These are phyloP conservation scores for Saxophila tyrrhenica DNA, from an alignment of 495 filamentous ascomycete genomes.

Conservation along the genomic window DNA sequence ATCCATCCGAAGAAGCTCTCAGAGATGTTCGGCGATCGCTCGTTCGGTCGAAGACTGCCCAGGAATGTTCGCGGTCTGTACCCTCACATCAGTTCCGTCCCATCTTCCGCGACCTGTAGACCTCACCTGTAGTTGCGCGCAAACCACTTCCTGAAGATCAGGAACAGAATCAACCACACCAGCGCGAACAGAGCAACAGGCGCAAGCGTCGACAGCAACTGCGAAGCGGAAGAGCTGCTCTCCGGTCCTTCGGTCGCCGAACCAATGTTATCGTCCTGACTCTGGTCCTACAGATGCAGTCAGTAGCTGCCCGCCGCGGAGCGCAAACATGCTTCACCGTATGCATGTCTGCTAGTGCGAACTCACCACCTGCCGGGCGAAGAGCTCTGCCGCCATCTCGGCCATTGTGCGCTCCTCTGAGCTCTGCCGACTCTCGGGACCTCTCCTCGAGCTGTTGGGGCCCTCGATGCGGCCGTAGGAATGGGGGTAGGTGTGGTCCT, in stretches of 20 bases:
- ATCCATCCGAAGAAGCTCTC: constrained; percentile 69
- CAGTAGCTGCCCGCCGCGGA: background rate
- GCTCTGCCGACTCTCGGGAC: background rate
- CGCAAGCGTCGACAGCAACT: constrained; percentile 58
- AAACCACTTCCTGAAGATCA: constrained; percentile 61
- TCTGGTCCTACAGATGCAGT: background rate
- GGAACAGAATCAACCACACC: constrained; percentile 58
- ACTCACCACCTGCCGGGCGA: background rate
- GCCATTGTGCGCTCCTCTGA: background rate
- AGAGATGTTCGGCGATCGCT: constrained; percentile 57
- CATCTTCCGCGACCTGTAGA: background rate
- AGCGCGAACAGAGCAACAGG: constrained; percentile 55
- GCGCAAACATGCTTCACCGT: background rate
- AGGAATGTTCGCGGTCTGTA: constrained; percentile 66
- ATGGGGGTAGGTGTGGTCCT: background rate
- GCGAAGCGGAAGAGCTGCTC: constrained; percentile 36
- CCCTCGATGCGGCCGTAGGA: background rate
- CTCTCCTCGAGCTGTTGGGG: background rate
- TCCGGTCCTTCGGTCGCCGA: constrained; percentile 1
- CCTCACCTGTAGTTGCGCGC: constrained; percentile 55
- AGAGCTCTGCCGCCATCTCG: constrained; percentile 2
- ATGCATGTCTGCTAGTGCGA: too few relatives aligned
- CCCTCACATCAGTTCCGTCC: background rate
- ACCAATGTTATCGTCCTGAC: constrained; percentile 13
- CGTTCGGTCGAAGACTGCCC: constrained; percentile 52